Evolutionary conservation across 1,139 yeast genomes (phyloP).

Genomic region (Wickerhamiella infanticola): DNA sequence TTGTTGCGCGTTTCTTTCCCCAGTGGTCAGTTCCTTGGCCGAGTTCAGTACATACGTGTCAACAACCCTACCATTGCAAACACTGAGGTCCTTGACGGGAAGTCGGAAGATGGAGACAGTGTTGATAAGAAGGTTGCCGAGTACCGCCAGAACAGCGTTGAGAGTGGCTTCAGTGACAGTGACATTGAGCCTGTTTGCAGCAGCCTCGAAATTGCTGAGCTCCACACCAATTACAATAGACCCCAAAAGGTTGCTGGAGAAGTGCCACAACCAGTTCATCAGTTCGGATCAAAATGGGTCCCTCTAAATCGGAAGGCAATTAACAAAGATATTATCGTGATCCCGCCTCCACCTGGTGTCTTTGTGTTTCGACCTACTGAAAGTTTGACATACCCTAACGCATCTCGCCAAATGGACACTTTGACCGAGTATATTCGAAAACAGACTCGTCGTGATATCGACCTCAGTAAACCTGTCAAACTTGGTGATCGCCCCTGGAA

Average conservation of each 20-base stretch:
- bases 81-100: conserved; percentile 12
- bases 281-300: conserved; percentile 39
- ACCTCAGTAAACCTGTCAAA: conserved; percentile 9
- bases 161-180: not conserved
- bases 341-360: conserved; percentile 84
- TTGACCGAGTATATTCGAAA: conserved; percentile 54
- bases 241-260: conserved; percentile 1
- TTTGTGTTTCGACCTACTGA: conserved; percentile 74
- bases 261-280: conserved; percentile 1
- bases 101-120: not conserved
- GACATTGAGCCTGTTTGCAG: not conserved
- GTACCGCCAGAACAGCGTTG: not conserved
- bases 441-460: conserved; percentile 44
- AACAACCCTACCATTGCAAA: conserved; percentile 35
- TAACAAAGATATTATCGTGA: conserved; percentile 42
- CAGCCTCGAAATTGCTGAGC: not conserved
- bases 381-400: conserved; percentile 66
- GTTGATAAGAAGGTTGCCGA: not conserved
- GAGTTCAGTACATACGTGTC: conserved; percentile 30
- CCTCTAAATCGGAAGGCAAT: conserved; percentile 46
- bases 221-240: not conserved
- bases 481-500: conserved; percentile 82
- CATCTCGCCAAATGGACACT: conserved; percentile 55
- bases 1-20: conserved; percentile 69
- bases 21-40: conserved; percentile 68